Evolutionary conservation across 495 filamentous ascomycete genomes (phyloP), one percentile per base, ranked within the genome.

Genomic region (Darksidea phi): DNA sequence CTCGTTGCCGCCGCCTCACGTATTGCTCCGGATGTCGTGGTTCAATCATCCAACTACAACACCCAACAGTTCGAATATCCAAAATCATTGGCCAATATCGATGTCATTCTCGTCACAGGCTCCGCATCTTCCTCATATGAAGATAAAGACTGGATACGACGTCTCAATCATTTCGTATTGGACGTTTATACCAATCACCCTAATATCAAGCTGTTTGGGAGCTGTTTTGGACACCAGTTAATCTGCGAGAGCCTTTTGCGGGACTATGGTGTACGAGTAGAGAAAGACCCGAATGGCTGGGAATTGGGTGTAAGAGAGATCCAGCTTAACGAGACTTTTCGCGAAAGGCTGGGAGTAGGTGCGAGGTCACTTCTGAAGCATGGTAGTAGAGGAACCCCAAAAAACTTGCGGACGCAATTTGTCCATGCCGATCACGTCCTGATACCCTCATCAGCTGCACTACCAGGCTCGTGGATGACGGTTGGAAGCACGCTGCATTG

Each of bases 171-270:
- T 1, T 65, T 41, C 21, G 23, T 65, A 1, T 21, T 34, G n/a
- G 34, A 50, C 28, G 17, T 60, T 1, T 60, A 59, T 18, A 45
- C 20, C 3, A 26, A 55, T n/a, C 24, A 55, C 20, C 62, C 62
- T 1, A 36, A 24, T 2, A 47, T 65, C 21, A 65, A 59, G 50
- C 55, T 65, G 17, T 65, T 65, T 38, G 62, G 62, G 1, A 59
- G 55, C 21, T 65, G 62, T 54, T 65, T 65, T 23, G 55, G 62
- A 3, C 62, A 65, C 26, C 62, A 65, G 21, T 24, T 65, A 28
- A 26, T 65, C 0, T 59, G 55, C 23, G 54, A 60, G 50, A 55
- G 55, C 21, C 37, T 65, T 21, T 32, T 65, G 24, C 18, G 54
- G 28, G 48, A 21, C 1, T 41, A 55, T 24, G 55, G 56, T 25